Percentiles rank a stretch among this genome's conserved stretches.
Conservation (phyloP, 1,284 basidiomycete species). For the Singerocomus inundabilis region DNA sequence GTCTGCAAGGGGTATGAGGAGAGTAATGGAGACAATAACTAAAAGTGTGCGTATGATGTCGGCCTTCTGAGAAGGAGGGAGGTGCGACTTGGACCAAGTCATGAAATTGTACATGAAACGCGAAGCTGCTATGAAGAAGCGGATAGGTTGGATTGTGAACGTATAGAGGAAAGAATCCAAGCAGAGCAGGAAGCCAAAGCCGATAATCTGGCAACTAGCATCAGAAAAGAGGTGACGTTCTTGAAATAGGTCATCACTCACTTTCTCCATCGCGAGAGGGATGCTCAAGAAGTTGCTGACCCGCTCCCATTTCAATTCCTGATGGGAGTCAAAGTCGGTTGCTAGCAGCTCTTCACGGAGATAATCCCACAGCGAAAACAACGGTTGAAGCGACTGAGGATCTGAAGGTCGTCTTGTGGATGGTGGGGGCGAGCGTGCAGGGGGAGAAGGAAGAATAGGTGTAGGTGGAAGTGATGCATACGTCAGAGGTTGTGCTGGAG, state of each 20-base stretch:
- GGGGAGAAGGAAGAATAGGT: conserved; percentile 53
- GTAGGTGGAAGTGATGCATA: conserved; percentile 73
- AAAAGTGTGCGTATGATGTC: conserved; percentile 84
- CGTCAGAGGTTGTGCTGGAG: conserved; percentile 29
- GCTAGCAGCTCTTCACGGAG: conserved; percentile 83
- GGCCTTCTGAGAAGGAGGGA: conserved; percentile 88
- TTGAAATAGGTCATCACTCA: conserved; percentile 31
- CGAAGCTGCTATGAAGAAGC: conserved; percentile 68
- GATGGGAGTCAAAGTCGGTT: conserved; percentile 89
- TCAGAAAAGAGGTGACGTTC: conserved; percentile 5
- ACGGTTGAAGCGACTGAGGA: conserved; percentile 28
- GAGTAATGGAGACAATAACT: conserved; percentile 71
- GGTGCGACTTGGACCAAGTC: conserved; percentile 47
- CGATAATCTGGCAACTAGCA: conserved; percentile 65
- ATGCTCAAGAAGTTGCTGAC: conserved; percentile 96
- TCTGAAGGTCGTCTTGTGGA: conserved; percentile 9
- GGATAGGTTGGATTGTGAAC: conserved; percentile 96
- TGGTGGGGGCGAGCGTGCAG: conserved; percentile 30
- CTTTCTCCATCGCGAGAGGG: conserved; percentile 93
- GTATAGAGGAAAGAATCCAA: conserved; percentile 98
- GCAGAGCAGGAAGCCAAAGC: conserved; percentile 92
- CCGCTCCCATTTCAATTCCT: conserved; percentile 95
- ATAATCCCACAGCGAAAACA: conserved; percentile 91
- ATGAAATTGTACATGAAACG: conserved; percentile 57
- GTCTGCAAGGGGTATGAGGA: conserved; percentile 85